Conservation (phyloP, 75 land plant genomes). For the Pinus tabuliformis region DNA sequence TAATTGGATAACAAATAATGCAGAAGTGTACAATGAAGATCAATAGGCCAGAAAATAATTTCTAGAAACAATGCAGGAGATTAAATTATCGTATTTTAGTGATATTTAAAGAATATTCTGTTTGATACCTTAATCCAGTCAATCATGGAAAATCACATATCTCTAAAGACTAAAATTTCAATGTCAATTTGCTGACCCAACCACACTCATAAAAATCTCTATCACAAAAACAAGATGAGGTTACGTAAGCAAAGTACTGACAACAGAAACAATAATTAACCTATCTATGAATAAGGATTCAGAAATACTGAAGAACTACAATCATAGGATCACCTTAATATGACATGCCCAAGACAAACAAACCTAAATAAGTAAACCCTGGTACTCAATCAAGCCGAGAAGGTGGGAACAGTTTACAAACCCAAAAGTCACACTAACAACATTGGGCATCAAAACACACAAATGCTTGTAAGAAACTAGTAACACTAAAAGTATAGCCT, state of each 20-base stretch:
- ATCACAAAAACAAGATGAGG: not conserved
- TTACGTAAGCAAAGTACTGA: not conserved
- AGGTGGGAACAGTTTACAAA: not conserved
- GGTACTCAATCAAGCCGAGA: not conserved
- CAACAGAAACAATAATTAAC: not conserved
- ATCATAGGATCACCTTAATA: not conserved
- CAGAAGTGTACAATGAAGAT: too few relatives aligned
- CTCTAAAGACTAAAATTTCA: not conserved
- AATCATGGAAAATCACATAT: not conserved
- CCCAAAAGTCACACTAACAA: not conserved
- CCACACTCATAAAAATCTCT: not conserved
- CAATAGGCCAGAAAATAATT: too few relatives aligned
- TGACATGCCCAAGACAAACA: not conserved
- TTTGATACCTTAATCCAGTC: not conserved
- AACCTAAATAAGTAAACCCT: not conserved
- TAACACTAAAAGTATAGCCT: not conserved
- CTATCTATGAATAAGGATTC: not conserved
- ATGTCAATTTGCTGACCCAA: not conserved
- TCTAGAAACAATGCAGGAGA: too few relatives aligned
- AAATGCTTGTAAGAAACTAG: not conserved
- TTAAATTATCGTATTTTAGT: too few relatives aligned
- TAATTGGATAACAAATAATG: too few relatives aligned
- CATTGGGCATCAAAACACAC: not conserved
- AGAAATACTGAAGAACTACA: not conserved
- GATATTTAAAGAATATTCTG: not conserved